Conservation (phyloP, 2,329 filamentous ascomycete genomes). For the Orbilia oligospora region DNA sequence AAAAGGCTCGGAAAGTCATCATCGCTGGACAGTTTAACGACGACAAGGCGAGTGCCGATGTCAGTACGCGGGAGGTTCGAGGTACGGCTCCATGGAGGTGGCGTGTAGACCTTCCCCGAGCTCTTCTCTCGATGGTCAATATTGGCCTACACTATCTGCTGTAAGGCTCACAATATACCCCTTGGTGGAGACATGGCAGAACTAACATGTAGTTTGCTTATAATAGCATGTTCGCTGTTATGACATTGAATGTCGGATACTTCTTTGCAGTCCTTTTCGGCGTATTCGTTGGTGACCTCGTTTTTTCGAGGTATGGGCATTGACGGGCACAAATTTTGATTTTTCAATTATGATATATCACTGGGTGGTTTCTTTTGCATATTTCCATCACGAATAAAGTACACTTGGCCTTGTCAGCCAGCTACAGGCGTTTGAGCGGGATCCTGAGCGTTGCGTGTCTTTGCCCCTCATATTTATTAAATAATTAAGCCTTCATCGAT, state of each 20-base stretch:
- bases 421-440: conserved; percentile 22
- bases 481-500: background rate
- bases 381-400: background rate
- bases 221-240: conserved; percentile 88
- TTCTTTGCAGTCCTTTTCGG: conserved; percentile 84
- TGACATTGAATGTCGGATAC: conserved; percentile 90
- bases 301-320: conserved; percentile 76
- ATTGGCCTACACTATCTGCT: conserved; percentile 86
- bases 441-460: background rate
- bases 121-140: conserved; percentile 78
- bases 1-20: conserved; percentile 53
- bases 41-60: conserved; percentile 41
- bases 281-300: conserved; percentile 87
- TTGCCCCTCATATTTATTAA: background rate
- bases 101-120: conserved; percentile 82
- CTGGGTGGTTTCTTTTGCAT: background rate
- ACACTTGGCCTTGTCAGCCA: background rate
- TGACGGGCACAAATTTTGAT: conserved; percentile 3
- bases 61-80: conserved; percentile 65
- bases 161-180: conserved; percentile 72
- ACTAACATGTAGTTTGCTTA: conserved; percentile 32
- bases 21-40: conserved; percentile 56
- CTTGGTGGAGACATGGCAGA: background rate
- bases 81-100: conserved; percentile 83
- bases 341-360: background rate